Evolutionary conservation across 306 rosid species (phyloP).

Genomic region (Echinosophora koreensis): DNA sequence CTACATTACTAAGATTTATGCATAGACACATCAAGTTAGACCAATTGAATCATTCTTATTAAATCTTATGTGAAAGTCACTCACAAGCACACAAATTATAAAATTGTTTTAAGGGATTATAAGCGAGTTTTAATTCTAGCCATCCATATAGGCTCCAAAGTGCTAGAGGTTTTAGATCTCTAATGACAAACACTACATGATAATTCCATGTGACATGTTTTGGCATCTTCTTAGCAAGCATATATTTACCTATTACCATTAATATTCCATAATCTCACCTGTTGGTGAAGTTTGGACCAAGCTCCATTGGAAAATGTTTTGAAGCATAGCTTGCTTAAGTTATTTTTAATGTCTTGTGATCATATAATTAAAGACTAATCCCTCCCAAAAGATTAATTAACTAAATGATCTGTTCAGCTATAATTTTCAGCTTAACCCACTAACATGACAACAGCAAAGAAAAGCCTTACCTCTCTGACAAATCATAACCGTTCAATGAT

Average conservation of each 20-base stretch:
- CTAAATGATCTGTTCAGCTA: slow-evolving; percentile 4
- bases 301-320: background rate
- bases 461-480: background rate
- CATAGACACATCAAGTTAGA: no score
- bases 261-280: background rate
- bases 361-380: background rate
- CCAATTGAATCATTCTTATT: no score
- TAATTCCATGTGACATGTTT: slow-evolving; percentile 41
- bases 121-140: background rate
- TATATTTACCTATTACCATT: background rate
- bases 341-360: slow-evolving; percentile 6
- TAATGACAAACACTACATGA: background rate
- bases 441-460: slow-evolving; percentile 27
- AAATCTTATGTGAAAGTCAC: no score
- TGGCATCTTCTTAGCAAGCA: slow-evolving; percentile 28
- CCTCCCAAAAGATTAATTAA: slow-evolving; percentile 28
- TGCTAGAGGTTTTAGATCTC: slow-evolving; percentile 22
- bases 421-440: slow-evolving; percentile 32
- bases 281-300: slow-evolving; percentile 10
- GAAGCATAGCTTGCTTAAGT: background rate
- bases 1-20: no score
- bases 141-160: slow-evolving; percentile 1
- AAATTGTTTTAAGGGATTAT: no score
- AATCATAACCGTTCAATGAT: slow-evolving; percentile 33
- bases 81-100: no score